These are phyloP conservation scores for Lathyrus oleraceus DNA, from an alignment of 306 rosid genomes.

Conservation along the genomic window DNA sequence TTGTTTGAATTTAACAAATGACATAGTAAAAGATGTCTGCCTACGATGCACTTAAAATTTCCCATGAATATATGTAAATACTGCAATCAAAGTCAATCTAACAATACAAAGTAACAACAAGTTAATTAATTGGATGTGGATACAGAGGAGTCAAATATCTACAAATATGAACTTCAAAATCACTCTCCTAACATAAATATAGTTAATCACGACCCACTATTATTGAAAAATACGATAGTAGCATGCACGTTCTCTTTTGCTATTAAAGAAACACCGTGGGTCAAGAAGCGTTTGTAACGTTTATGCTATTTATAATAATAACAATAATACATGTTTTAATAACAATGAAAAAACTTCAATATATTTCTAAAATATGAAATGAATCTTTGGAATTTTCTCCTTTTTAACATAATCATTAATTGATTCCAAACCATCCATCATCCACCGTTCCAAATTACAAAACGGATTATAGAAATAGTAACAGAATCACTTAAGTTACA, in stretches of 20 bases:
- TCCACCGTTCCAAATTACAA: not conserved
- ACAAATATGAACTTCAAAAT: not conserved
- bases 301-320: not conserved
- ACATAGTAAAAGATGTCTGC: conserved; percentile 7
- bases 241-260: not conserved
- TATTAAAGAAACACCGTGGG: not conserved
- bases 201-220: not conserved
- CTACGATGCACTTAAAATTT: not conserved
- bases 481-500: not conserved
- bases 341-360: not conserved
- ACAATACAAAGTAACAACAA: not conserved
- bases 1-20: conserved; percentile 27
- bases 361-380: not conserved
- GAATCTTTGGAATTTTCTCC: not conserved
- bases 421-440: not conserved
- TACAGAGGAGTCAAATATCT: not conserved
- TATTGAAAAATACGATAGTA: not conserved
- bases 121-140: not conserved
- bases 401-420: not conserved
- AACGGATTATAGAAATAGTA: not conserved
- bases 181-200: not conserved
- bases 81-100: conserved; percentile 23
- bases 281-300: not conserved
- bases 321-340: not conserved
- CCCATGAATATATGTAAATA: not conserved